Evolutionary conservation across 2,329 filamentous ascomycete species (phyloP).

Genomic region (Cladosporium halotolerans): DNA sequence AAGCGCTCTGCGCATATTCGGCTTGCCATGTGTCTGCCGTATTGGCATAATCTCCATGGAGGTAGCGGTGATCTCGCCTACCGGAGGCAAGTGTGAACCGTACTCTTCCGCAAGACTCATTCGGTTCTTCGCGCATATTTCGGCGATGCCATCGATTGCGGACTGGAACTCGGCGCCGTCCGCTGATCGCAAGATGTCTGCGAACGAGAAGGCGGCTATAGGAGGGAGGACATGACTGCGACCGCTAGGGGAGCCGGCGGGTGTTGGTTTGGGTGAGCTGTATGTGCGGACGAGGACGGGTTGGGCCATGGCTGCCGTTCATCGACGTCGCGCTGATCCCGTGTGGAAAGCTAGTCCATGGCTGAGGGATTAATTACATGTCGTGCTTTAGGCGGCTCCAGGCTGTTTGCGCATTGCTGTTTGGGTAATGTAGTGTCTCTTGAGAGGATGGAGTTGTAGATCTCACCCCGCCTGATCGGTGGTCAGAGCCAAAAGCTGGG

Average conservation of each 20-base stretch:
- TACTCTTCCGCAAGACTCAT: slow-evolving; percentile 59
- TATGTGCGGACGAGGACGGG: slow-evolving; percentile 37
- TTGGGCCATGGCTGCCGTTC: slow-evolving; percentile 31
- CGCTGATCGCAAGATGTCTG: slow-evolving; percentile 27
- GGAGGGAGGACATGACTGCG: slow-evolving; percentile 23
- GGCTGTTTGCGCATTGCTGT: background rate
- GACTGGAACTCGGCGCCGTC: slow-evolving; percentile 50
- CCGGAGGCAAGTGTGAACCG: slow-evolving; percentile 54
- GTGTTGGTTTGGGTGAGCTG: slow-evolving; percentile 14
- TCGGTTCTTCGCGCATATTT: slow-evolving; percentile 56
- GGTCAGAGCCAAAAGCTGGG: background rate
- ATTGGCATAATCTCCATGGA: slow-evolving; percentile 9
- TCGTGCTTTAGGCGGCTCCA: background rate
- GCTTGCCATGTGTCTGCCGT: slow-evolving; percentile 1
- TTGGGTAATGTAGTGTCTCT: background rate
- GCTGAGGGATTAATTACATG: background rate
- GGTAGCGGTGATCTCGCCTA: slow-evolving; percentile 48
- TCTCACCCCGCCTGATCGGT: too few relatives aligned
- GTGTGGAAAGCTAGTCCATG: background rate
- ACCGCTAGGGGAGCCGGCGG: slow-evolving; percentile 7
- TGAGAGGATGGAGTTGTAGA: too few relatives aligned
- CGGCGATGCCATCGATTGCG: slow-evolving; percentile 56
- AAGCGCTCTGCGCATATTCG: slow-evolving; percentile 31
- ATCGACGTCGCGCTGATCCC: background rate
- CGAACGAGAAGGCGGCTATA: slow-evolving; percentile 28